phyloP scores from a whole-genome alignment of 805 yeast genomes.

The Jamesozyma rosinii region DNA sequence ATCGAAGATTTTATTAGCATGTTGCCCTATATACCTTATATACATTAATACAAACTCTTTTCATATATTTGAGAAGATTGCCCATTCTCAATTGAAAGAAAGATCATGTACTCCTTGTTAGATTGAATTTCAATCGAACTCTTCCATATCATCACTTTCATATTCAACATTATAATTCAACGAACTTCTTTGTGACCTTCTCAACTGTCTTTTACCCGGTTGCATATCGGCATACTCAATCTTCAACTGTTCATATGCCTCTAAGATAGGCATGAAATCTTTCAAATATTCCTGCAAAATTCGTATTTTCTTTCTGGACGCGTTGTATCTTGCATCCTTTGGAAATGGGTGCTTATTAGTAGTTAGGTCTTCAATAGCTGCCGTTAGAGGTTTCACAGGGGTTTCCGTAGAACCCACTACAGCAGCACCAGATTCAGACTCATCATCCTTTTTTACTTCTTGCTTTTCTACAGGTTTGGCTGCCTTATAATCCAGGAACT shows the following conservation, averaged over 20 bases:
- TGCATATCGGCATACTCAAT: slow-evolving; percentile 41
- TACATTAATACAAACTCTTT: too few species aligned
- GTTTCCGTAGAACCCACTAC: not conserved
- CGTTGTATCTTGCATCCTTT: slow-evolving; percentile 16
- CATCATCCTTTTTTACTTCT: slow-evolving; percentile 1
- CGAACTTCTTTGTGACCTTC: slow-evolving; percentile 22
- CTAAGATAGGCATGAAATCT: slow-evolving; percentile 33
- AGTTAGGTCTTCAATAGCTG: slow-evolving; percentile 1
- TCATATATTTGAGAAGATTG: too few species aligned
- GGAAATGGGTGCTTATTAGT: slow-evolving; percentile 16
- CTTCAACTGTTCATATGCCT: slow-evolving; percentile 56
- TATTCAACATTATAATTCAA: slow-evolving; percentile 14
- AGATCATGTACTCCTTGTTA: too few species aligned
- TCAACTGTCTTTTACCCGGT: slow-evolving; percentile 23
- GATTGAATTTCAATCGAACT: too few species aligned
- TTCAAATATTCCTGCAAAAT: slow-evolving; percentile 14
- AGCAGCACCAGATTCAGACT: not conserved
- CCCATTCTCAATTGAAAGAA: too few species aligned
- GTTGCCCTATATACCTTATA: too few species aligned
- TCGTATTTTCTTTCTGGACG: slow-evolving; percentile 12
- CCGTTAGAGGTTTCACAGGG: not conserved
- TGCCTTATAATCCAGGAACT: slow-evolving; percentile 13
- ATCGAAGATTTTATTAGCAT: too few species aligned
- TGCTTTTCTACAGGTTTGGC: slow-evolving; percentile 3
- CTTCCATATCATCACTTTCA: slow-evolving; percentile 12